phyloP scores from a whole-genome alignment of 2,329 filamentous ascomycete species.

The Nemania serpens region DNA sequence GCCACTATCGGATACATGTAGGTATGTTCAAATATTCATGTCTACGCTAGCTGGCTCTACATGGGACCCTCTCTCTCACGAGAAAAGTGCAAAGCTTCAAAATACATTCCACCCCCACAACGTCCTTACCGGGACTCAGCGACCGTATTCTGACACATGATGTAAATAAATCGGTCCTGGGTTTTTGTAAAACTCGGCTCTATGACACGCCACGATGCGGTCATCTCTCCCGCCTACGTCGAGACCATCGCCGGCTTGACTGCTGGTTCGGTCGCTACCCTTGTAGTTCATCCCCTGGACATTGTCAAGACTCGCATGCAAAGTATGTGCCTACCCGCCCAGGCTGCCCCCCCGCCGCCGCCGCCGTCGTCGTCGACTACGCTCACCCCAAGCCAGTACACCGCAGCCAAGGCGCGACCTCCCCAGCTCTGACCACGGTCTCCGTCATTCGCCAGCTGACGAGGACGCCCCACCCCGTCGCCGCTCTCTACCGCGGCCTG shows the following conservation, averaged over 20 bases:
- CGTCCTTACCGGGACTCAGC: neutral
- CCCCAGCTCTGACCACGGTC: constrained; percentile 53
- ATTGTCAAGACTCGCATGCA: constrained; percentile 96
- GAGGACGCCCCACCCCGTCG: constrained; percentile 59
- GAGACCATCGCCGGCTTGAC: constrained; percentile 90
- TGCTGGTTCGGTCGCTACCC: constrained; percentile 83
- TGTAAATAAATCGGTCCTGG: constrained; percentile 13
- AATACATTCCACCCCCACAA: too few relatives aligned
- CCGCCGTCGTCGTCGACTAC: constrained; percentile 8
- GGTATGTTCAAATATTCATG: too few relatives aligned
- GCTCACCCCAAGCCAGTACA: constrained; percentile 47
- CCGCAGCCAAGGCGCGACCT: constrained; percentile 48
- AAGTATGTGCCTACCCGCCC: constrained; percentile 51
- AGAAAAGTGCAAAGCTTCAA: too few relatives aligned
- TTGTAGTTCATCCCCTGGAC: constrained; percentile 90
- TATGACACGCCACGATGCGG: constrained; percentile 60
- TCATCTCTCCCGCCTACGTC: constrained; percentile 75
- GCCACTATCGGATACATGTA: too few relatives aligned
- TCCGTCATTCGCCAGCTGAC: constrained; percentile 57
- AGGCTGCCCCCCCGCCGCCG: neutral
- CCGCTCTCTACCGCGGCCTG: constrained; percentile 84
- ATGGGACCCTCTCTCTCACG: too few relatives aligned
- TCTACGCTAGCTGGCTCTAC: too few relatives aligned
- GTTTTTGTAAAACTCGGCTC: constrained; percentile 33
- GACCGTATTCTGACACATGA: neutral